Evolutionary conservation across 2,329 filamentous ascomycete genomes (phyloP).

Genomic region (Macrophomina phaseolina): DNA sequence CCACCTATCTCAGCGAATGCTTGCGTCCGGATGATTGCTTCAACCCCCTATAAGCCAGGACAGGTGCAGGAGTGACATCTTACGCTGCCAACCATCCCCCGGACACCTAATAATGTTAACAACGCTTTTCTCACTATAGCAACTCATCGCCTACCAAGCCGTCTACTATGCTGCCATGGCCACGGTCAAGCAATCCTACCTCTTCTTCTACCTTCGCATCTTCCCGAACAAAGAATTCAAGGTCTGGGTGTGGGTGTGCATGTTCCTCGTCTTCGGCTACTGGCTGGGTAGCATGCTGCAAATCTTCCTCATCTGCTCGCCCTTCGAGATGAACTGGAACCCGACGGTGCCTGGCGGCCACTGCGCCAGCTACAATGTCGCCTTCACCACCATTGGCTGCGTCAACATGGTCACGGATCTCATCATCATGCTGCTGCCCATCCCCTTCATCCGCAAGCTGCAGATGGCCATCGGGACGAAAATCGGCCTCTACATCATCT

Average conservation of each 20-base stretch:
- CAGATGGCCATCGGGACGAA: conserved; percentile 29
- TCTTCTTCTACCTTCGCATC: conserved; percentile 22
- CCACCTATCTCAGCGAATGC: too few relatives aligned
- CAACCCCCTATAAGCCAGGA: too few relatives aligned
- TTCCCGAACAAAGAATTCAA: conserved; percentile 9
- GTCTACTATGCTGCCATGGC: conserved; percentile 17
- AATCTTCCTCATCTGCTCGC: conserved; percentile 45
- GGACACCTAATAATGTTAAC: background rate
- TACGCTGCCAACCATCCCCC: background rate
- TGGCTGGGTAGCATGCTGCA: conserved; percentile 27
- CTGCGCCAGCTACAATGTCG: conserved; percentile 38
- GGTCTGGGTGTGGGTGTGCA: conserved; percentile 18
- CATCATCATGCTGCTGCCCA: conserved; percentile 28
- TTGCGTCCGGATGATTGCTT: too few relatives aligned
- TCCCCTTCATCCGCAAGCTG: conserved; percentile 27
- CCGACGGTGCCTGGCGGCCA: conserved; percentile 38
- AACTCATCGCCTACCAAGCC: conserved; percentile 20
- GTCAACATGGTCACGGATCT: conserved; percentile 30
- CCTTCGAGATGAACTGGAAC: conserved; percentile 46
- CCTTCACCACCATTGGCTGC: conserved; percentile 26
- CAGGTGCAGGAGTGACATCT: too few relatives aligned
- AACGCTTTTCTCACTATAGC: background rate
- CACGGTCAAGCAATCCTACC: conserved; percentile 20
- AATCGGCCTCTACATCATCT: conserved; percentile 26
- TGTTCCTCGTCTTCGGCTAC: conserved; percentile 21